Evolutionary conservation across 78 protist genomes (phyloP), one percentile per base, ranked within the genome.

Genomic region (Capsaspora owczarzaki): DNA sequence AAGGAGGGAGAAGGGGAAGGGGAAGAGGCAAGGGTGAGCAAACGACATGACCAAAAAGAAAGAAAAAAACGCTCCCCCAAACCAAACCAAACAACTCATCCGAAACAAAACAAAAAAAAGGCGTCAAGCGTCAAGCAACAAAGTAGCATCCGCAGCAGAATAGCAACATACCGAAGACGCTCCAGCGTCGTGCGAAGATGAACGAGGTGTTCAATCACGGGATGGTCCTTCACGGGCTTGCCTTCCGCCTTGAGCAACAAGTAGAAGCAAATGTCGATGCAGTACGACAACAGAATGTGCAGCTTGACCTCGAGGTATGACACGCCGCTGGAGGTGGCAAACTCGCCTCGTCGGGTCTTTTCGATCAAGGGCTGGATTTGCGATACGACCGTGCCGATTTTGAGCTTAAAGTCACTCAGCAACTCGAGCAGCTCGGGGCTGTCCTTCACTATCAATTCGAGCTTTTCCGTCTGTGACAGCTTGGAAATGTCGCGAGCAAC

Each of bases 181-280:
- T 92, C 94, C 61, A 92, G 8, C 44, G 87, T 49, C 44, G 74
- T 60, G 63, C 96, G 87, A n/a, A 86, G 80, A 20, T 66, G 80
- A 37, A 93, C 88, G 38, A 93, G 82, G 78, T 86, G 84, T 41
- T 53, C 86, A 69, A 93, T 76, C 60, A 93, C 95, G 74, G 95
- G 95, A 80, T 93, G 96, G 76, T 89, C 90, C 46, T 81, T 81
- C 60, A 93, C 88, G 31, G 86, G 53, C 70, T 49, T 25, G 38
- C 94, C 94, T 29, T 87, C 77, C 40, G 91, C 83, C 83, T 93
- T 91, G 63, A 91, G 79, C 80, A 89, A 66, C 75, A 93, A 69
- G 70, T 87, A 93, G 81, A 91, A 93, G 40, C 87, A 37, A 63
- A 93, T 66, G 86, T 90, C 72, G 61, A 83, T 85, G 87, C 91